Percentiles rank a stretch among this genome's conserved stretches.
These are phyloP conservation scores for Coemansia javaensis DNA, from an alignment of 192 early-diverging fungal species.

Conservation along the genomic window DNA sequence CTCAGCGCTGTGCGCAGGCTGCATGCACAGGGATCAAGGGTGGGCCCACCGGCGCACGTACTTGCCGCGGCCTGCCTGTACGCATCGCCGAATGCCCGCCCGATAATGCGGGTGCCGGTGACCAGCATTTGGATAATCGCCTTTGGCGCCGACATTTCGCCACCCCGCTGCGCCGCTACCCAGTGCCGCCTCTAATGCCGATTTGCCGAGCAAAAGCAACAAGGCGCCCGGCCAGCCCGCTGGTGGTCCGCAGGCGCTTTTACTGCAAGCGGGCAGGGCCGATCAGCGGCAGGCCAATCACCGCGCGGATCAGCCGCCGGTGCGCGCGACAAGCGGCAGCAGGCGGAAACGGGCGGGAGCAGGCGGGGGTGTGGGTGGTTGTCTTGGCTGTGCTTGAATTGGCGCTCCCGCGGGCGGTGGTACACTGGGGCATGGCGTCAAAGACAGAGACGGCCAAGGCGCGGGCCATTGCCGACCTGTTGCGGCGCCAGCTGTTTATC, in stretches of 20 bases:
- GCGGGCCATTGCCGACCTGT: conserved; percentile 37
- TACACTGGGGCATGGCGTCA: conserved; percentile 13
- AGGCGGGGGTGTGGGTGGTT: neutral
- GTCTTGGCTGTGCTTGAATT: neutral
- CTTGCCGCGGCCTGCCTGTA: conserved; percentile 78
- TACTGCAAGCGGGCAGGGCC: too few relatives aligned
- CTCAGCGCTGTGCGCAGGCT: too few relatives aligned
- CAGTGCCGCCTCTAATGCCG: too few relatives aligned
- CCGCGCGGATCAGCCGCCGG: too few relatives aligned
- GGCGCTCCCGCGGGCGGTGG: neutral
- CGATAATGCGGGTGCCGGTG: conserved; percentile 77
- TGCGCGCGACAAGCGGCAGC: too few relatives aligned
- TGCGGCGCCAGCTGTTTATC: conserved; percentile 38
- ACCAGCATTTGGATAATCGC: conserved; percentile 72
- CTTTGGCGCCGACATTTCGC: conserved; percentile 59
- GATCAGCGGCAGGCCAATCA: too few relatives aligned
- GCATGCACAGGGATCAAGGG: neutral
- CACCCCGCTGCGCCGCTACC: too few relatives aligned
- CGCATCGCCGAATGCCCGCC: conserved; percentile 88
- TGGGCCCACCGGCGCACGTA: neutral
- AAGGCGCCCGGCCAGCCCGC: too few relatives aligned
- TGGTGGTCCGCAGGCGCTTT: too few relatives aligned
- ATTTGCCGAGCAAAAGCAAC: too few relatives aligned
- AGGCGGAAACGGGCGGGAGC: too few relatives aligned
- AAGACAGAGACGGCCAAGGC: conserved; percentile 39